These are phyloP conservation scores for Madurella fahalii DNA, from an alignment of 2,329 filamentous ascomycete genomes.

Conservation along the genomic window DNA sequence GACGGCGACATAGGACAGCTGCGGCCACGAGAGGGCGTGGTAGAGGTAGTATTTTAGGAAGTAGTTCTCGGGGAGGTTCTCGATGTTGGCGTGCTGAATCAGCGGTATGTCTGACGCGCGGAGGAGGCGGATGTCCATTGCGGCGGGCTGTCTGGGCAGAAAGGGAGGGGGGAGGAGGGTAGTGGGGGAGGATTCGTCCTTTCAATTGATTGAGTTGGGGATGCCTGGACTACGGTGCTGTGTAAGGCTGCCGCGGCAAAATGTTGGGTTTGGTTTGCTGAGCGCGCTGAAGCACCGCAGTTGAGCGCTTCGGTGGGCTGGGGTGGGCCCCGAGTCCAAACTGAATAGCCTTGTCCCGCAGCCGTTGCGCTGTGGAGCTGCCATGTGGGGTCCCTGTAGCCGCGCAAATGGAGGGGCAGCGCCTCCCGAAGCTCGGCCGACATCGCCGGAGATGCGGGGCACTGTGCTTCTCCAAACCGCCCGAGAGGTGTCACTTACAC, in stretches of 20 bases:
- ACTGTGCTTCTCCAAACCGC: conserved; percentile 17
- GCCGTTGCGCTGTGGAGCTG: conserved; percentile 4
- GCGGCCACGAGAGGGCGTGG: conserved; percentile 96
- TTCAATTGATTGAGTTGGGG: too few species aligned
- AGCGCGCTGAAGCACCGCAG: too few species aligned
- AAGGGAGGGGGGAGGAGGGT: too few species aligned
- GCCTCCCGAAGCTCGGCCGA: conserved; percentile 6
- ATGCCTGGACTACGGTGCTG: too few species aligned
- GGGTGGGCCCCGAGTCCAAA: conserved; percentile 12
- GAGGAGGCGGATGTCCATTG: conserved; percentile 88
- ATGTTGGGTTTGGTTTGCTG: neutral
- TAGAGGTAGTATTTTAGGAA: conserved; percentile 99
- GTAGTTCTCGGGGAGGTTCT: conserved; percentile 99
- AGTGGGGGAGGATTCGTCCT: too few species aligned
- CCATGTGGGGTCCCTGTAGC: conserved; percentile 20
- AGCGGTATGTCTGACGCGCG: conserved; percentile 79
- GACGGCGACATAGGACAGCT: conserved; percentile 93
- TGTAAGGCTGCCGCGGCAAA: neutral
- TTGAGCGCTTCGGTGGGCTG: conserved; percentile 2
- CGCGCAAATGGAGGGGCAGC: conserved; percentile 29
- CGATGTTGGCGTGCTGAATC: conserved; percentile 97
- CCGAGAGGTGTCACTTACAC: neutral
- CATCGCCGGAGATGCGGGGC: conserved; percentile 21
- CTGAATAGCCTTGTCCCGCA: conserved; percentile 1
- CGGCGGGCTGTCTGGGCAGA: neutral